Conservation (phyloP, 176 grass and related monocot genomes). For the Coix lacrymajobi region DNA sequence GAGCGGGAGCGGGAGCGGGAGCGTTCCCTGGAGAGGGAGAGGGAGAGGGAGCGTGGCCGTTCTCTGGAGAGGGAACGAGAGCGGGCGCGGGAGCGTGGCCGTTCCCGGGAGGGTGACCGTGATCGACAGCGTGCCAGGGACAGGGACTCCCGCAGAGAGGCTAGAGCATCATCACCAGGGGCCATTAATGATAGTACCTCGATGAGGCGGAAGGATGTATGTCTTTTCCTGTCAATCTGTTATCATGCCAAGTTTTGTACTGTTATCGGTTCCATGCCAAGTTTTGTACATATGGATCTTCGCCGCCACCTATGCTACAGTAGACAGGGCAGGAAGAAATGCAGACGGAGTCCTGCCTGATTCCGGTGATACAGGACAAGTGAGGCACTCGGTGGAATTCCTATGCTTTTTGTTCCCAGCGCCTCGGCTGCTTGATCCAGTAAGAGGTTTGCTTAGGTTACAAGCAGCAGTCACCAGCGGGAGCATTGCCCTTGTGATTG, state of each 20-base stretch:
- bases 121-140: conserved; percentile 34
- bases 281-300: conserved; percentile 17
- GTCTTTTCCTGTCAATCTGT: conserved; percentile 56
- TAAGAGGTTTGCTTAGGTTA: background rate
- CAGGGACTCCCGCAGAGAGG: conserved; percentile 46
- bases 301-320: background rate
- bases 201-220: conserved; percentile 60
- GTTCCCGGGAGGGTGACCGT: background rate
- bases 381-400: conserved; percentile 24
- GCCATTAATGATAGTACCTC: conserved; percentile 44
- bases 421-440: background rate
- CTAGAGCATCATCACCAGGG: conserved; percentile 37
- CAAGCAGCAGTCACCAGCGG: background rate
- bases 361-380: conserved; percentile 24
- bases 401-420: background rate
- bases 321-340: conserved; percentile 14
- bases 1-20: conserved; percentile 1
- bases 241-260: conserved; percentile 60
- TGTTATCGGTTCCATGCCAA: conserved; percentile 27
- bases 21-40: conserved; percentile 24
- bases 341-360: conserved; percentile 6
- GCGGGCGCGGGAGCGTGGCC: background rate
- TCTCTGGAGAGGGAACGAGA: conserved; percentile 23
- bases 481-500: background rate
- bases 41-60: conserved; percentile 10